Evolutionary conservation across 163 green algal species (phyloP), one percentile per base, ranked within the genome.

Genomic region (Prototheca wickerhamii): DNA sequence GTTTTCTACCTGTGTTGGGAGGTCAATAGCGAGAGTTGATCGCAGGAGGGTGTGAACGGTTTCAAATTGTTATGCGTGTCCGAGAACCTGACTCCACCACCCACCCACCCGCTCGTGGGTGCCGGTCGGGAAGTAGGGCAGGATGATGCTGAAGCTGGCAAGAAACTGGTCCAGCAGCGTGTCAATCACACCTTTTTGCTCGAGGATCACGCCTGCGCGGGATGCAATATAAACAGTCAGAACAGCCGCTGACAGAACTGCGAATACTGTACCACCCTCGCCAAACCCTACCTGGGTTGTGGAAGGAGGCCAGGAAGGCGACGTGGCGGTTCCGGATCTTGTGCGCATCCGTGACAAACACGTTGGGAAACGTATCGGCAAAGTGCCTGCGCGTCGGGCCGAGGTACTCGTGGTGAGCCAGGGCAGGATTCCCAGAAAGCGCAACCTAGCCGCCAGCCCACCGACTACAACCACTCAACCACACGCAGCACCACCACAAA

Each of bases 101-200:
- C 40, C 10, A 15, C 40, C 6, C 46, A 54, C 86, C 68, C 90
- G 75, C 67, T 97, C 90, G 53, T 87, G 76, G 10, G 91, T 98
- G 26, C 93, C 93, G 2, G 93, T 99, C 1, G 93, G 93, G 72
- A 99, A 99, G 86, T 98, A 99, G 33, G 93, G 93, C 52, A 99
- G 82, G 18, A 99, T 90, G 1, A 99, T 77, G 20, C 93, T 98
- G 81, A 99, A 99, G 33, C 84, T 95, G 59, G 80, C 85, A 3
- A 98, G 87, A 65, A 98, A 99, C 34, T 98, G 86, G 34, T 91
- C 78, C 3, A 93, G 93, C 58, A 99, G 78, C 53, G 93, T 90
- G 67, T 97, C 98, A 63, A 99, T 98, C 59, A 99, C 86, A 34
- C 81, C 93, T 34, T 97, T 87, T 78, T 98, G 93, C 80, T 98